Base-by-base conservation (phyloP, 306 rosid genomes). In the Sicyos edulis region DNA sequence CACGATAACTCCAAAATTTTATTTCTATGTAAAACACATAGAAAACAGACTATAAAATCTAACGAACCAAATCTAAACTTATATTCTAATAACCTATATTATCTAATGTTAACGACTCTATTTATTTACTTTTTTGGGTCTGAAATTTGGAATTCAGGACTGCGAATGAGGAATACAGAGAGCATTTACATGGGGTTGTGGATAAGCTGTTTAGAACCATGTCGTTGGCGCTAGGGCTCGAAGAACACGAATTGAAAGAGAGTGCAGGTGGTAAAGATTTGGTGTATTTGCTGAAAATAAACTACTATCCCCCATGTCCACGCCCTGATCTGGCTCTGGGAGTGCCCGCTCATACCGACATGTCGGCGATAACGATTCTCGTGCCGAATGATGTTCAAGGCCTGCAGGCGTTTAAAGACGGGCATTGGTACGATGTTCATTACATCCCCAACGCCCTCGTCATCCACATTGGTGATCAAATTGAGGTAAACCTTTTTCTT, bases 241-340 rank as follows among this genome's bases (percentile, higher is more conserved):
- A 83, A 77, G 89, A 52, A 10, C 51, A 82, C 7, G 95, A 85
- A 13, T 22, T 92, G 6, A 83, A 82, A 80, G 81, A 88, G 62
- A 80, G 66, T 3, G 78, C 78, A 0, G 88, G 93, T 6, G 92
- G 88, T 17, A 95, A 89, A 1, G 74, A 83, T 0, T 47, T 92
- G 78, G 81, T 64, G 32, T 71, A 88, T 72, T 84, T 88, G 34
- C 60, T 89, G 22, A 92, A 92, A 76, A 88, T 92, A n/a, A 92
- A 92, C 57, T 89, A 92, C 42, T 92, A 89, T 63, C 97, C 95
- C 19, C 95, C 96, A 1, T 92, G 95, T 44, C 91, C 92, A 4
- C 80, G 83, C 10, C 96, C 97, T 49, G 95, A 89, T 73, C 83
- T 89, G 0, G 92, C 90, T 3, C 77, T 89, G 3, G 96, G 97